Evolutionary conservation across 768 basidiomycete species (phyloP), one percentile per base, ranked within the genome.

Genomic region (Suillus cothurnatus): DNA sequence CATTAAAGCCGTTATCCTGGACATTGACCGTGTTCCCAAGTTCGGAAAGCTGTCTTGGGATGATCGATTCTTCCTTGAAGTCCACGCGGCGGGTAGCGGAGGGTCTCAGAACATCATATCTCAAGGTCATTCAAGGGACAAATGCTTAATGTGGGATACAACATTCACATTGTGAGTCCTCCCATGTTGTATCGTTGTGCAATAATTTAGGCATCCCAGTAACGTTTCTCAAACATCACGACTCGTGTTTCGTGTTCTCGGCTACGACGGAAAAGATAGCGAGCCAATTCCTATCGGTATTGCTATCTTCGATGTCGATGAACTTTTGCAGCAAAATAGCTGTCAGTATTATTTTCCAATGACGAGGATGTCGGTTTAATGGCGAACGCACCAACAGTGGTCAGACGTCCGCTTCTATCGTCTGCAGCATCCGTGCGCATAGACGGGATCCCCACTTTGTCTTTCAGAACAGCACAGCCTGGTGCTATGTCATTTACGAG

Each of bases 31-130:
- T 21, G 31, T 55, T 55, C 53, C 53, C n/a, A 55, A 55, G n/a
- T 55, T 55, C 21, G 53, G 53, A 55, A 55, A 32, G 12, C 21
- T 55, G 53, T 34, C 21, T 55, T 55, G 53, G 53, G 31, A 55
- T 55, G 21, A 55, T 55, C 53, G 53, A 55, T 55, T 55, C 32
- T 32, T 55, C 32, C 53, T 55, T 34, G 53, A 55, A 55, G 32
- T 55, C 1, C 32, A 55, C 21, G 53, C 14, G 32, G 32, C 53
- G 32, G 21, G 32, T 7, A n/a, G 21, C 32, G 53, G 12, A 55
- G 53, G 21, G 12, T n/a, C 53, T 32, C 32, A 55, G 21, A 34
- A 34, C 3, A 55, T 55, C 6, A n/a, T 21, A 32, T 55, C 53
- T 55, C 53, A 55, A 55, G 53, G 53, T n/a, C 53, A 55, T 3